phyloP scores from a whole-genome alignment of 1,284 basidiomycete species.

The Cutaneotrichosporon dermatis region DNA sequence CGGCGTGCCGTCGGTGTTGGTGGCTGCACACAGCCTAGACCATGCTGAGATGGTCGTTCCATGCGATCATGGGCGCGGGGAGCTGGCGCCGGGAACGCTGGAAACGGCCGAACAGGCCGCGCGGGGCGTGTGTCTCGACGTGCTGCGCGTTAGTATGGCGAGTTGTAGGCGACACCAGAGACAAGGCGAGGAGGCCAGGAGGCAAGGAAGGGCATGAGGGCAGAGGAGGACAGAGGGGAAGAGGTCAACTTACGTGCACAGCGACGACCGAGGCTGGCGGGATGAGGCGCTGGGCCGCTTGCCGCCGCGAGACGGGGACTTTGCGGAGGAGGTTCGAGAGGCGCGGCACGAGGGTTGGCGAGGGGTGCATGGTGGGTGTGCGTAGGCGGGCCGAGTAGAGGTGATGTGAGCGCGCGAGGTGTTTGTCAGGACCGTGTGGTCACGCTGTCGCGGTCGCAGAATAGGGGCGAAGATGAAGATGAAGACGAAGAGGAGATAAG shows the following conservation, averaged over 20 bases:
- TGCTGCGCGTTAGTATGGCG: not conserved
- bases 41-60: slow-evolving; percentile 27
- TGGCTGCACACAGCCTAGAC: slow-evolving; percentile 7
- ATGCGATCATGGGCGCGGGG: slow-evolving; percentile 10
- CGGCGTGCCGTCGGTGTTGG: too few relatives aligned
- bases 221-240: too few relatives aligned
- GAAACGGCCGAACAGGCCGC: not conserved
- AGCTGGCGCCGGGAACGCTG: not conserved
- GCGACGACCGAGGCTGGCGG: not conserved
- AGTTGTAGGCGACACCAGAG: too few relatives aligned
- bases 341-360: slow-evolving; percentile 20
- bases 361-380: slow-evolving; percentile 17
- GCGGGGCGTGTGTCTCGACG: slow-evolving; percentile 8
- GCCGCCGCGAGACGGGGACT: too few relatives aligned
- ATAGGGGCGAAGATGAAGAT: too few relatives aligned
- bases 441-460: too few relatives aligned
- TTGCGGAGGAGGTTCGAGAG: slow-evolving; percentile 2
- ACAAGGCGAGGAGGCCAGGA: too few relatives aligned
- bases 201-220: too few relatives aligned
- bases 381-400: too few relatives aligned
- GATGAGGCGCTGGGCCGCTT: not conserved
- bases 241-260: slow-evolving; percentile 8
- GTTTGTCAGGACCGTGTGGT: too few relatives aligned
- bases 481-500: too few relatives aligned
- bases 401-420: too few relatives aligned